Evolutionary conservation across 192 early-diverging fungal species (phyloP), one percentile per base, ranked within the genome.

Genomic region (Oehlia diaphana): DNA sequence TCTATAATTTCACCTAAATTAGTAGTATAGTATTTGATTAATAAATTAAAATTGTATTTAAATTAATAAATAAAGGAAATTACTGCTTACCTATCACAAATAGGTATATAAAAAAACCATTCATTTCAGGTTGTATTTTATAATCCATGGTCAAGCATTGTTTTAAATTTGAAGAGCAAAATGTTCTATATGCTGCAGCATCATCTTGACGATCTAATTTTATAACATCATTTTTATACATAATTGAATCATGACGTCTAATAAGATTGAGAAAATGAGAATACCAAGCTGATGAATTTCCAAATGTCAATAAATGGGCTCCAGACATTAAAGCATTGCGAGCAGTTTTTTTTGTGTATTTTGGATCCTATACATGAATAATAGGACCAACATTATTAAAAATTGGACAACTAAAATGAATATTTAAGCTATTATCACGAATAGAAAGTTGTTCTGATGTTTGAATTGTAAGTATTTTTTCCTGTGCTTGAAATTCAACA

Each of bases 151-250:
- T 35, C 2, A 68, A 35, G 4, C 16, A 68, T 10, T 35, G 16
- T 39, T 5, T 35, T 68, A 68, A 35, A 68, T 68, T 37, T 35
- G 23, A 19, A 68, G 10, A 35, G 16, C 35, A 68, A 39, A 68
- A 68, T 21, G 26, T 16, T 68, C 66, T 28, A 39, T 68, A 68
- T 1, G 16, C 35, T 1, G 66, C 5, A 19, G 4, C 35, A 19
- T 68, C 14, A 68, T 68, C 33, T 21, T 68, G 66, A 33, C 16
- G 10, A 68, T 68, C 66, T 33, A 68, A 33, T 68, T 68, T 68
- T 33, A 35, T 35, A 16, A 68, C 16, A 35, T 68, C 16, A 35
- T 68, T 19, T 68, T 5, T 68, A 68, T 68, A 68, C 33, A 68
- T 19, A 68, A 33, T 19, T 7, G 6, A 19, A 35, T 35, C 10